phyloP scores from a whole-genome alignment of 352 stramenopile species.

The Globisporangium megalacanthum region DNA sequence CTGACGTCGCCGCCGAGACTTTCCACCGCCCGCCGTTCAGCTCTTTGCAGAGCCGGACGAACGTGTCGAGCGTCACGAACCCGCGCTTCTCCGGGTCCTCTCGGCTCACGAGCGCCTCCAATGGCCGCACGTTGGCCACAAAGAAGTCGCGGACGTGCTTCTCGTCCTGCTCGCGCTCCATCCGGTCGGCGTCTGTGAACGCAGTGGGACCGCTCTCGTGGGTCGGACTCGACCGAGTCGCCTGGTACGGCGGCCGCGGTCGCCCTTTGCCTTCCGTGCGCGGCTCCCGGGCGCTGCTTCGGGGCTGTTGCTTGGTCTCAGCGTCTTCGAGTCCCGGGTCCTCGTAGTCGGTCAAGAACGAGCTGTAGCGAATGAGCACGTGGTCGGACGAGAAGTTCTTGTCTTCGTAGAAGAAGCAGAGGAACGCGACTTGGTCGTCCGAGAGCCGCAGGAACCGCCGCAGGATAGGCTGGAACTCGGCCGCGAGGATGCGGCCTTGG shows the following conservation, averaged over 20 bases:
- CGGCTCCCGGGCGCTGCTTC: slow-evolving; percentile 3
- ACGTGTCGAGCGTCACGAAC: slow-evolving; percentile 39
- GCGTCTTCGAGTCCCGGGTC: slow-evolving; percentile 44
- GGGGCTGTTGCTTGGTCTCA: slow-evolving; percentile 6
- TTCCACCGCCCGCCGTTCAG: slow-evolving; percentile 25
- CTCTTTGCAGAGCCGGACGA: slow-evolving; percentile 34
- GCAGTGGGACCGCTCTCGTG: background rate
- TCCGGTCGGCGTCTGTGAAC: slow-evolving; percentile 11
- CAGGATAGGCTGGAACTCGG: slow-evolving; percentile 41
- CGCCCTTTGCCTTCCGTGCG: slow-evolving; percentile 22
- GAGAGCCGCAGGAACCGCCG: slow-evolving; percentile 40
- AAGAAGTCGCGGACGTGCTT: slow-evolving; percentile 44
- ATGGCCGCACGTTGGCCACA: slow-evolving; percentile 23
- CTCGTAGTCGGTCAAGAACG: slow-evolving; percentile 71
- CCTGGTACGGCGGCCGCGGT: slow-evolving; percentile 10
- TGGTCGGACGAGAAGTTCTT: slow-evolving; percentile 49
- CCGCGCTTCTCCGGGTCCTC: slow-evolving; percentile 45
- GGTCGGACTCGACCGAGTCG: too few species aligned
- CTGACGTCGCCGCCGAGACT: slow-evolving; percentile 26
- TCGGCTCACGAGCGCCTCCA: slow-evolving; percentile 33
- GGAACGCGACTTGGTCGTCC: slow-evolving; percentile 61
- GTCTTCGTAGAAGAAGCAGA: slow-evolving; percentile 79
- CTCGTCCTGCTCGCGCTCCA: slow-evolving; percentile 25
- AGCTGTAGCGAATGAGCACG: slow-evolving; percentile 61
- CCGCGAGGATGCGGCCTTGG: slow-evolving; percentile 42